Base-by-base conservation (phyloP, 2,329 filamentous ascomycete species). In the Fusarium pseudonygamai region DNA sequence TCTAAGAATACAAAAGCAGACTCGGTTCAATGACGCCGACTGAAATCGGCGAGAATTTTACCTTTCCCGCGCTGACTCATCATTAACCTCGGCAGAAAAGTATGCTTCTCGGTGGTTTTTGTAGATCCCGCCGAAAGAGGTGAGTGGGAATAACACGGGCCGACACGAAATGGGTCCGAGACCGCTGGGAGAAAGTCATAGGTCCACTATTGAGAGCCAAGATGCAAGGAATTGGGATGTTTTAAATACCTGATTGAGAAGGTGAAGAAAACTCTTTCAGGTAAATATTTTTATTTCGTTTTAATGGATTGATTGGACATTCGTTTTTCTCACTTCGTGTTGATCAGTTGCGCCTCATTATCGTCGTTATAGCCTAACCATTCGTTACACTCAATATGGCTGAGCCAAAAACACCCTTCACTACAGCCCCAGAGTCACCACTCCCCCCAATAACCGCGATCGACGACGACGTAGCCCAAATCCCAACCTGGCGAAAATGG, bases 401-500 rank as follows among this genome's bases (percentile, higher is more conserved):
- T 14, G 50, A 76, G 47, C 61, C 63, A 24, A 77, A 75, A 20
- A 36, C 50, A 12, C 42, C 26, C 15, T 18, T 71, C 40, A 22
- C 60, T n/a, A 24, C 39, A 6, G 36, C 45, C 18, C 42, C 59
- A 22, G 37, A 64, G 13, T 26, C 56, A n/a, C 66, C 67, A 24
- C 7, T 49, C 1, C 45, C 40, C 4, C 50, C 66, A 10, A 47
- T 61, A 1, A 26, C 55, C 15, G 50, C 76, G 40, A 67, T 78
- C 32, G 76, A 78, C 42, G 75, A 78, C 30, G 57, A 73, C 13
- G 76, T 67, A 2, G 72, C 64, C 3, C 66, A 75, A 12, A 68
- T 78, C 6, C 72, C 76, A 0, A 39, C 70, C 0, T 78, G 76
- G 76, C 58, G 76, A n/a, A 78, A 74, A 69, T 78, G 76, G 75